Base-by-base conservation (phyloP, 2,329 filamentous ascomycete genomes). In the Diplodia mutila region DNA sequence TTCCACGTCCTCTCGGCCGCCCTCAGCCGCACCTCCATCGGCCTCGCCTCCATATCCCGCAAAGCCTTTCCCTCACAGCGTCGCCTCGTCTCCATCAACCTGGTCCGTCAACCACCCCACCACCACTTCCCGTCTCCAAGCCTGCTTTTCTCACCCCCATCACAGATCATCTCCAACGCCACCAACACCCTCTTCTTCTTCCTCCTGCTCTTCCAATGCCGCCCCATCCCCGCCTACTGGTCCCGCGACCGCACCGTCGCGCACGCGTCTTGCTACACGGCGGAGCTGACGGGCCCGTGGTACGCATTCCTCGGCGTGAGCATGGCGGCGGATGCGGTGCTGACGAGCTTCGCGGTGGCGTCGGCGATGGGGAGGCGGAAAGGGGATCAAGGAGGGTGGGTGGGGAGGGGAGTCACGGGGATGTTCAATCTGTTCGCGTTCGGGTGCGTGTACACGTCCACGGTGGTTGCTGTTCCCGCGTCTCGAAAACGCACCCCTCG, bases 121-220 rank as follows among this genome's bases (percentile, higher is more conserved):
- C 18, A 0, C n/a, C 39, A n/a, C n/a, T n/a, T n/a, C n/a, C n/a
- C n/a, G n/a, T n/a, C 18, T 18, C 18, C 18, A 46, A 39, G 14
- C 18, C 2, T 5, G 6, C 16, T n/a, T 16, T 46, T 9, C 39
- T 46, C 39, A 46, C 18, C 16, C 9, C 18, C 18, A 39, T 39
- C 29, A 9, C 18, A 46, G 39, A 34, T 37, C 0, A 9, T 55
- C 18, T 65, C 51, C 5, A 23, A 21, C 39, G 23, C 29, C 9
- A 23, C 39, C 12, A 66, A 14, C 27, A 34, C 37, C 16, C 42
- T 51, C 55, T 53, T 61, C 48, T 63, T 61, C 55, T 61, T 67
- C 34, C 23, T 61, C 48, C 21, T 67, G 16, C 48, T 67, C 32
- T 53, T 61, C 55, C 65, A 67, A 46, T 67, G 65, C 34, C n/a